Evolutionary conservation across 441 rosid genomes (phyloP).

Genomic region (Populus hybrid): DNA sequence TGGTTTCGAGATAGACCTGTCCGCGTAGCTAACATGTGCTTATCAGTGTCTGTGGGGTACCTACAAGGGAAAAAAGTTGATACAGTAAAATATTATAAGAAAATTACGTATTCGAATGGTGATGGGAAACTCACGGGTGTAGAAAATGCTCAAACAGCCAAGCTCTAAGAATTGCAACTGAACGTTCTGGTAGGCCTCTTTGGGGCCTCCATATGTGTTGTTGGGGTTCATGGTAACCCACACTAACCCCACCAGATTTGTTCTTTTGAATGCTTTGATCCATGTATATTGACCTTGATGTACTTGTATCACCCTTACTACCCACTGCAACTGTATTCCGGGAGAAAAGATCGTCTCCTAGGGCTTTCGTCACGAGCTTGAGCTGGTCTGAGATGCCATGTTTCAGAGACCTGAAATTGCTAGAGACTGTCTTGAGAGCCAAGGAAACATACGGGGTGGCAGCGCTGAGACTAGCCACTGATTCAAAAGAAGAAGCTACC

Average conservation of each 20-base stretch:
- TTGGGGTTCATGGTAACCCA: constrained; percentile 47
- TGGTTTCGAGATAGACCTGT: constrained; percentile 88
- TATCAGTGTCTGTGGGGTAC: constrained; percentile 91
- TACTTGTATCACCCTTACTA: too few species aligned
- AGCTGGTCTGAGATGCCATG: constrained; percentile 72
- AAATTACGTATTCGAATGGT: neutral
- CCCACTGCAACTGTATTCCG: too few species aligned
- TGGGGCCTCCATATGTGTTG: constrained; percentile 90
- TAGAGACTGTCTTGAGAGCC: constrained; percentile 70
- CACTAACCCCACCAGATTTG: constrained; percentile 42
- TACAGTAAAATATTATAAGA: neutral
- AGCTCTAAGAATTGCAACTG: constrained; percentile 74
- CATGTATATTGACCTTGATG: neutral
- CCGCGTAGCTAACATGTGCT: constrained; percentile 81
- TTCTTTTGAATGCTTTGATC: constrained; percentile 19
- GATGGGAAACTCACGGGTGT: constrained; percentile 68
- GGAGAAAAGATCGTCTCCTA: neutral
- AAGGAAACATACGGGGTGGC: constrained; percentile 77
- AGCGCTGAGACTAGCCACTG: constrained; percentile 72
- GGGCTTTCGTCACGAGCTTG: constrained; percentile 42
- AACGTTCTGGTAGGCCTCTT: constrained; percentile 85
- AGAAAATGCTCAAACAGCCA: constrained; percentile 91
- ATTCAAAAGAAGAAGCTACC: constrained; percentile 70
- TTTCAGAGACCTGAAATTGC: constrained; percentile 70
- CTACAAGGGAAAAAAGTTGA: constrained; percentile 26